Percentiles rank a stretch among this genome's conserved stretches.
phyloP scores from a whole-genome alignment of 495 filamentous ascomycete species.

The Acidiella bohemica region DNA sequence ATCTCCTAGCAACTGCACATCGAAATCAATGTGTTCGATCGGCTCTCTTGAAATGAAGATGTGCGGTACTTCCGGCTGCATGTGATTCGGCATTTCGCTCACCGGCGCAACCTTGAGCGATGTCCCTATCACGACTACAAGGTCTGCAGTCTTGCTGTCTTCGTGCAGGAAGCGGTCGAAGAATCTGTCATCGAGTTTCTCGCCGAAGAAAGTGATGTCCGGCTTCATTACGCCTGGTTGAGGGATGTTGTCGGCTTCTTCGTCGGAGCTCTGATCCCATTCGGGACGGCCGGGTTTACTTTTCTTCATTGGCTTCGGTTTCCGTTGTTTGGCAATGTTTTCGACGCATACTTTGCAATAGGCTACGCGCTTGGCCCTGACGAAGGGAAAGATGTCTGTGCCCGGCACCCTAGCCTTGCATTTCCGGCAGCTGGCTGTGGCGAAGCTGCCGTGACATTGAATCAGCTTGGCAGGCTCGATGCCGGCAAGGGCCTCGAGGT shows the following conservation, averaged over 20 bases:
- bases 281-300: conserved; percentile 33
- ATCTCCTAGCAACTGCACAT: conserved; percentile 85
- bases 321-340: conserved; percentile 30
- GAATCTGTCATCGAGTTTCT: conserved; percentile 73
- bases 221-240: conserved; percentile 92
- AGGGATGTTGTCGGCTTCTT: conserved; percentile 54
- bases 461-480: conserved; percentile 73
- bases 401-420: conserved; percentile 66
- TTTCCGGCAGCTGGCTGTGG: conserved; percentile 77
- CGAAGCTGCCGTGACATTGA: conserved; percentile 93
- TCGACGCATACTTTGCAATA: conserved; percentile 49
- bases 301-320: conserved; percentile 24
- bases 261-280: conserved; percentile 51
- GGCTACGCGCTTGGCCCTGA: conserved; percentile 59
- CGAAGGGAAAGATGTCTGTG: conserved; percentile 60
- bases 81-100: conserved; percentile 69
- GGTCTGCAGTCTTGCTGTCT: conserved; percentile 65
- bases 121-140: conserved; percentile 95
- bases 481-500: conserved; percentile 80
- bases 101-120: conserved; percentile 94
- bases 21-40: conserved; percentile 80
- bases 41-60: conserved; percentile 88
- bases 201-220: conserved; percentile 96
- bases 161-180: conserved; percentile 63
- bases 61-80: conserved; percentile 71